Evolutionary conservation across 192 early-diverging fungal species (phyloP), one percentile per base, ranked within the genome.

Genomic region (Coemansia sp.): DNA sequence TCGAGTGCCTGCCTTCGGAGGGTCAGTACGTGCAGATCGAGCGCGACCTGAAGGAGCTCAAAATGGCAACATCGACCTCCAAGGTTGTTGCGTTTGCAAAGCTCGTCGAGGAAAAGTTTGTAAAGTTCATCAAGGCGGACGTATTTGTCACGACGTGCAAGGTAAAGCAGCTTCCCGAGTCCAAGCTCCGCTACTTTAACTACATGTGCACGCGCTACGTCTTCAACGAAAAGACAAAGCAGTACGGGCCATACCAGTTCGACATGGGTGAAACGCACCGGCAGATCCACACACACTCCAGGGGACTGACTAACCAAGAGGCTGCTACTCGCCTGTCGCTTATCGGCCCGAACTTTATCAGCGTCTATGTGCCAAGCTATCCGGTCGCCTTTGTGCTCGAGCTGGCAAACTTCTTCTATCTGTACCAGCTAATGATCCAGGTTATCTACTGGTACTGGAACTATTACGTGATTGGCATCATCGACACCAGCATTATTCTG

Each of bases 171-270:
- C 88, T 87, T 7, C 62, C 75, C 30, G 71, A 66, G 20, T 75
- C 64, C 46, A 83, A 74, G n/a, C 78, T 78, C 33, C 77, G 79
- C 24, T 93, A 88, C 67, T 89, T 93, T 65, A 90, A 90, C 69
- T 89, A 86, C 62, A 85, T 90, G 70, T 92, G 88, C 75, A 86
- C 89, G 45, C 88, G 91, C 30, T 93, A 91, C 63, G 85, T 93
- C 10, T 88, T 83, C 57, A 83, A 91, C 61, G 66, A 84, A 8
- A 66, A 69, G 14, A 52, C 74, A 16, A 61, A 48, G 9, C 53
- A 64, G 24, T 93, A 89, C 71, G 85, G 83, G n/a, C 88, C 88
- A 16, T 88, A 76, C 75, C 61, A 68, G 62, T 87, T 87, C 65
- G 67, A 83, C 39, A 65, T 92, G 41, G 90, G 89, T 12, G 61